Percentiles rank a stretch among this genome's conserved stretches.
These are phyloP conservation scores for Ceratobasidium sp. DNA, from an alignment of 1,284 basidiomycete genomes.

Conservation along the genomic window DNA sequence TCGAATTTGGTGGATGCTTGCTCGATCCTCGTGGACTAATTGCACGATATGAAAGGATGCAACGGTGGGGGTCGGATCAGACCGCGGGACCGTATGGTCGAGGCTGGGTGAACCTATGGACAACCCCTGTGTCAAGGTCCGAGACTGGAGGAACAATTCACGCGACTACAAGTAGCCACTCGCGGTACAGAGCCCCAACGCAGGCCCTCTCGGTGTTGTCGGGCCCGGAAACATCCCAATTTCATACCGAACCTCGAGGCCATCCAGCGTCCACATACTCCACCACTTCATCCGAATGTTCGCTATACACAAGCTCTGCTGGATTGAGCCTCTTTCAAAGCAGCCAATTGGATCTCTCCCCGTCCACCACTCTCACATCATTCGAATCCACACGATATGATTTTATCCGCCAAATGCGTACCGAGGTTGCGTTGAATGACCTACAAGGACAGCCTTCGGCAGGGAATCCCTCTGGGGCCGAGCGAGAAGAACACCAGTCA, in stretches of 20 bases:
- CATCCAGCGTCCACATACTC: not conserved
- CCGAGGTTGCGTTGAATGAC: not conserved
- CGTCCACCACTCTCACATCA: not conserved
- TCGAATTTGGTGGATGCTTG: conserved; percentile 63
- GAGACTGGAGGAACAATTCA: not conserved
- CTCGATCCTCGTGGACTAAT: conserved; percentile 59
- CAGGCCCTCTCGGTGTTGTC: not conserved
- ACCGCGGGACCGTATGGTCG: conserved; percentile 42
- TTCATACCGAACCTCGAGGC: not conserved
- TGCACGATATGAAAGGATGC: conserved; percentile 55
- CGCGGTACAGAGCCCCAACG: not conserved
- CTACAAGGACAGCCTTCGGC: too few relatives aligned
- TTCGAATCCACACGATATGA: not conserved
- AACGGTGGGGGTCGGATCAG: conserved; percentile 50
- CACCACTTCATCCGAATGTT: not conserved
- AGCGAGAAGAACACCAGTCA: too few relatives aligned
- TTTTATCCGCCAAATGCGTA: not conserved
- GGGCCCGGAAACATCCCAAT: not conserved
- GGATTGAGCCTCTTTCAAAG: not conserved
- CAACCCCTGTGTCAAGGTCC: conserved; percentile 49
- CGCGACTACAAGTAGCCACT: not conserved
- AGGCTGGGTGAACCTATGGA: conserved; percentile 65
- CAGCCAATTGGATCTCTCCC: not conserved
- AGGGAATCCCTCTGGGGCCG: too few relatives aligned
- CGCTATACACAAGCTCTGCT: not conserved